Base-by-base conservation (phyloP, 2,329 filamentous ascomycete genomes). In the Fusarium gaditjirri region DNA sequence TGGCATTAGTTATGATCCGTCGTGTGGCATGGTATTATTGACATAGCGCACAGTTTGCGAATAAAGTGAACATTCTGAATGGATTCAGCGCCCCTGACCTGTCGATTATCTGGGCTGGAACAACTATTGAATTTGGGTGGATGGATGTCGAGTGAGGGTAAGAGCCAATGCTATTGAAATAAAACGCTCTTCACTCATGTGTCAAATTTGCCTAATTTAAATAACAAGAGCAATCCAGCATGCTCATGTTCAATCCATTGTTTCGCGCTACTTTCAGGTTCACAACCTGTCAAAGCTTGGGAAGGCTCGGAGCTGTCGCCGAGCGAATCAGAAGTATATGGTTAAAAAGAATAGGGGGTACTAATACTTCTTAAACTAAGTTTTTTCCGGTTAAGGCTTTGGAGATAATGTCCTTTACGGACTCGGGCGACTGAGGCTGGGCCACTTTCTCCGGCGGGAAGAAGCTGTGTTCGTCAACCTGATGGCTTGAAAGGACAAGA, bases 401-500 rank as follows among this genome's bases (percentile, higher is more conserved):
- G 21, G 14, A 16, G n/a, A 6, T 31, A 2, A 0, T n/a, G 8
- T 8, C 6, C 6, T n/a, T 11, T n/a, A 12, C 44, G 21, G 23
- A n/a, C 1, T 16, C 8, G 21, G 14, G 4, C 16, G 7, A 12
- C 11, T 13, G 12, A 2, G 2, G 13, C 8, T 21, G 13, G 5
- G 5, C 3, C 4, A 23, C 3, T n/a, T 47, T 47, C 14, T 23
- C 21, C 4, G 2, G 8, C 1, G 14, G 27, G 3, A 17, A 17
- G 21, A 12, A 5, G 2, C 21, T 17, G 6, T 21, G n/a, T n/a
- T 4, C 4, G 21, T 21, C 14, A 17, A 47, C 14, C 6, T 47
- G 2, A 12, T 12, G 6, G 7, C 14, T n/a, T n/a, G 6, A 3
- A 8, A 6, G 9, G 17, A 16, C 27, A 17, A 3, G 13, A 3